Percentiles rank a stretch among this genome's conserved stretches.
phyloP scores from a whole-genome alignment of 495 filamentous ascomycete genomes.

The Penicillium herquei region DNA sequence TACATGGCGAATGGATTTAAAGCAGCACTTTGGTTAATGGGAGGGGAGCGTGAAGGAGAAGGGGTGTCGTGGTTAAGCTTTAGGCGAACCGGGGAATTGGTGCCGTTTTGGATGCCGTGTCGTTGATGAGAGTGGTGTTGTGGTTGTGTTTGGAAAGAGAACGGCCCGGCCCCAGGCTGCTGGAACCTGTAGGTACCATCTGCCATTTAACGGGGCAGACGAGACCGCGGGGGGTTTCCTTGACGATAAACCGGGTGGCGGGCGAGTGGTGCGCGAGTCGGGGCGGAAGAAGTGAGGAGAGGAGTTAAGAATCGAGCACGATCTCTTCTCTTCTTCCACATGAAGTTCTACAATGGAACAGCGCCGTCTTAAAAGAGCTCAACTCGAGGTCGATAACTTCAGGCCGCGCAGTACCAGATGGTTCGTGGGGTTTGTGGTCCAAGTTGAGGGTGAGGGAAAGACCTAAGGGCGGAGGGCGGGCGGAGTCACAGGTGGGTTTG shows the following conservation, averaged over 20 bases:
- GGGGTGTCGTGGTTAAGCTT: conserved; percentile 62
- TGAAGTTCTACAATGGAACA: conserved; percentile 42
- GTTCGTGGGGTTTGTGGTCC: conserved; percentile 8
- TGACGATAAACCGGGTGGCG: conserved; percentile 25
- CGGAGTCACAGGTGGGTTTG: conserved; percentile 31
- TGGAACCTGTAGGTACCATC: conserved; percentile 79
- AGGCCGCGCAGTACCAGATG: conserved; percentile 8
- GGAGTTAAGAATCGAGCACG: conserved; percentile 43
- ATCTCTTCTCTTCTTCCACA: conserved; percentile 55
- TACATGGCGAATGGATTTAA: conserved; percentile 75
- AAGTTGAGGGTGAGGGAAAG: conserved; percentile 21
- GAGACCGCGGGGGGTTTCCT: conserved; percentile 38
- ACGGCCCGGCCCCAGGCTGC: conserved; percentile 66
- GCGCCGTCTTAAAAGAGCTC: conserved; percentile 23
- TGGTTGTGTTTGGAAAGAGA: conserved; percentile 56
- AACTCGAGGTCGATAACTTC: conserved; percentile 10
- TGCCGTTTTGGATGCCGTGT: conserved; percentile 56
- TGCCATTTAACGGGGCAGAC: conserved; percentile 69
- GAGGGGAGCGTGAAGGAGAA: conserved; percentile 66
- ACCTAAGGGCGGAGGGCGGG: conserved; percentile 31
- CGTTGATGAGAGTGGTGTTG: conserved; percentile 51
- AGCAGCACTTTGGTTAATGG: conserved; percentile 63
- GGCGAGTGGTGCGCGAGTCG: conserved; percentile 20
- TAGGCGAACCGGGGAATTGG: conserved; percentile 46
- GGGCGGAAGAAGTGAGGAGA: conserved; percentile 30